A percentile compares a stretch with the other conserved stretches of the same genome.
Evolutionary conservation across 805 yeast genomes (phyloP).

Genomic region (Yamadazyma olivae): DNA sequence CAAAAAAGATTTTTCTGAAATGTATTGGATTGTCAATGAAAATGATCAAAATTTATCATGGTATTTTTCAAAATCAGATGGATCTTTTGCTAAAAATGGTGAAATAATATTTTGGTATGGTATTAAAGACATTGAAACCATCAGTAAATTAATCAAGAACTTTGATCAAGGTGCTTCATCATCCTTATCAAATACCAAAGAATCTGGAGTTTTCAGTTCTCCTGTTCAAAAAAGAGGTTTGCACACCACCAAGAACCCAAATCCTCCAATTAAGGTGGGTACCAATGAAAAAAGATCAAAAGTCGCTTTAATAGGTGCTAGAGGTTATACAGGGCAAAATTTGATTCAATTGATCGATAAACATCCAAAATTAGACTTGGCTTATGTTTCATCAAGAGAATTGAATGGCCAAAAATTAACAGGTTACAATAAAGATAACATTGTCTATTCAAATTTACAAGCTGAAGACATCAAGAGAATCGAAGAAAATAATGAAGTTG

Average conservation of each 20-base stretch:
- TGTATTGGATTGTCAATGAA: conserved; percentile 89
- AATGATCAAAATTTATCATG: conserved; percentile 88
- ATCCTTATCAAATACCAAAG: conserved; percentile 35
- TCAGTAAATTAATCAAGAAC: conserved; percentile 59
- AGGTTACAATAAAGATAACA: conserved; percentile 81
- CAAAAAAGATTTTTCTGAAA: conserved; percentile 63
- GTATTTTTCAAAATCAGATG: conserved; percentile 91
- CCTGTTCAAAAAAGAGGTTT: conserved; percentile 52
- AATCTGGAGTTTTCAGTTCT: conserved; percentile 47
- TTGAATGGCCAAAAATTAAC: conserved; percentile 79
- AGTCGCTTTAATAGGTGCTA: conserved; percentile 95
- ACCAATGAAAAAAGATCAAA: conserved; percentile 59
- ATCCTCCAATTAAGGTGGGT: conserved; percentile 69
- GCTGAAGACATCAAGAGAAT: conserved; percentile 79
- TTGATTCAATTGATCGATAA: conserved; percentile 79
- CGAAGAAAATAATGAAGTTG: conserved; percentile 76
- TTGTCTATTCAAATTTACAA: conserved; percentile 81
- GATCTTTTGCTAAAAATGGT: conserved; percentile 88
- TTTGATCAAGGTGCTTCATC: conserved; percentile 35
- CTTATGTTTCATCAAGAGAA: conserved; percentile 96
- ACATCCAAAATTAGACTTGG: conserved; percentile 83
- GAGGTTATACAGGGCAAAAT: conserved; percentile 97
- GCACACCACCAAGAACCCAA: conserved; percentile 53
- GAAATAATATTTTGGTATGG: conserved; percentile 95
- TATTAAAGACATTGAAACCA: conserved; percentile 55